Base-by-base conservation (phyloP, 352 stramenopile species). In the Aphanomyces astaci region DNA sequence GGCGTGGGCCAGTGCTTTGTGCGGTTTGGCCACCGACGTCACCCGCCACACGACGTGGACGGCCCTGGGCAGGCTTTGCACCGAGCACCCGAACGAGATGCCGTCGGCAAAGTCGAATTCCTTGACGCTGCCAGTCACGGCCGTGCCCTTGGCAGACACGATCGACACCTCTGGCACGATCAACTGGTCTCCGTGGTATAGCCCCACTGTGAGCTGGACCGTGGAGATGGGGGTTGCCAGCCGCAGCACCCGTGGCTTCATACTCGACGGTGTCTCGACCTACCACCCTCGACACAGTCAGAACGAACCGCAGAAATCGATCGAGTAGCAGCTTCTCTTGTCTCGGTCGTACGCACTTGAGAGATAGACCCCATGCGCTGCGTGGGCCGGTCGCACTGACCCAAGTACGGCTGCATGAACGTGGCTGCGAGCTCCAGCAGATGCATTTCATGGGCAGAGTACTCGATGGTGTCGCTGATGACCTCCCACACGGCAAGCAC, bases 321-420 rank as follows among this genome's bases (percentile, higher is more conserved):
- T n/a, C n/a, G n/a, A n/a, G n/a, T n/a, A n/a, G n/a, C n/a, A n/a
- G n/a, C n/a, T n/a, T n/a, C n/a, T n/a, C n/a, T n/a, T n/a, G n/a
- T n/a, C n/a, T n/a, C n/a, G n/a, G n/a, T n/a, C n/a, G 17, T 27
- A 33, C 36, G 22, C 17, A 66, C 60, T 33, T 68, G 48, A 10
- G 43, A 45, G 22, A 68, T 30, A 15, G 62, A 68, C 31, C 62
- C 62, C 28, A 68, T n/a, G 51, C 49, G 62, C 4, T 32, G 43
- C 4, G 62, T 28, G 11, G 32, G 32, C 24, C 39, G 49, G 51
- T 52, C 62, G 28, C 22, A 22, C 25, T 68, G 62, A 3, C 15
- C 2, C 32, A 68, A 68, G 22, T 68, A 68, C 22, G 62, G 62
- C 32, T 68, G 62, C 30, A 52, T 68, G 39, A 68, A 68, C 15